Evolutionary conservation across 2,329 filamentous ascomycete genomes (phyloP).

Genomic region (Beauveria sp.): DNA sequence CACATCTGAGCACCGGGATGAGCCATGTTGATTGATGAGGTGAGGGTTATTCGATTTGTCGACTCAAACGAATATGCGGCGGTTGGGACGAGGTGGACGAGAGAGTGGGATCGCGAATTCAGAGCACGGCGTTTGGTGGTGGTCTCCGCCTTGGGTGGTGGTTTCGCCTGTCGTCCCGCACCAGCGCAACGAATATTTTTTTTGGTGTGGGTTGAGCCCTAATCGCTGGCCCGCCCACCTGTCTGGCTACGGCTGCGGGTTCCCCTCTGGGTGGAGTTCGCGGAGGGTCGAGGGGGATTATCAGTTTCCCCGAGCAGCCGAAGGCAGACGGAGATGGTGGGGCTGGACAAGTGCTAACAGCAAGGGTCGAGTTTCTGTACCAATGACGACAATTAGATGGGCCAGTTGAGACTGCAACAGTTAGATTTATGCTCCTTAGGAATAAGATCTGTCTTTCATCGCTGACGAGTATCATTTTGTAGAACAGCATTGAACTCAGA

Average conservation of each 20-base stretch:
- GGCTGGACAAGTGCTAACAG: neutral
- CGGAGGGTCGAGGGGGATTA: neutral
- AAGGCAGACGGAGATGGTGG: neutral
- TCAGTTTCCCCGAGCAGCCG: neutral
- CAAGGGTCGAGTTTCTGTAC: no score
- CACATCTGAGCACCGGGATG: conserved; percentile 56
- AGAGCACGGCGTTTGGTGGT: conserved; percentile 6
- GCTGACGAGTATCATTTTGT: no score
- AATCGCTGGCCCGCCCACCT: conserved; percentile 13
- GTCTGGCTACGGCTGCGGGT: neutral
- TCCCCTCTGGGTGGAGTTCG: neutral
- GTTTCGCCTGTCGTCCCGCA: conserved; percentile 8
- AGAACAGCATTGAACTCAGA: neutral
- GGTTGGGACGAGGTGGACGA: conserved; percentile 2
- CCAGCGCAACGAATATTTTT: conserved; percentile 15
- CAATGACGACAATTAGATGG: neutral
- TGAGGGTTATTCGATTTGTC: neutral
- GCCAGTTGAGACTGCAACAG: neutral
- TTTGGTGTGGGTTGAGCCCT: conserved; percentile 26
- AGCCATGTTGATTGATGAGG: conserved; percentile 46
- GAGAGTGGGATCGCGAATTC: conserved; percentile 10
- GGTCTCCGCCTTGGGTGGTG: conserved; percentile 3
- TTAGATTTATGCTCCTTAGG: neutral
- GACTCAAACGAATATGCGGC: conserved; percentile 1
- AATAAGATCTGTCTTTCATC: no score